These are phyloP conservation scores for Coemansia sp. DNA, from an alignment of 192 early-diverging fungal species.

Conservation along the genomic window DNA sequence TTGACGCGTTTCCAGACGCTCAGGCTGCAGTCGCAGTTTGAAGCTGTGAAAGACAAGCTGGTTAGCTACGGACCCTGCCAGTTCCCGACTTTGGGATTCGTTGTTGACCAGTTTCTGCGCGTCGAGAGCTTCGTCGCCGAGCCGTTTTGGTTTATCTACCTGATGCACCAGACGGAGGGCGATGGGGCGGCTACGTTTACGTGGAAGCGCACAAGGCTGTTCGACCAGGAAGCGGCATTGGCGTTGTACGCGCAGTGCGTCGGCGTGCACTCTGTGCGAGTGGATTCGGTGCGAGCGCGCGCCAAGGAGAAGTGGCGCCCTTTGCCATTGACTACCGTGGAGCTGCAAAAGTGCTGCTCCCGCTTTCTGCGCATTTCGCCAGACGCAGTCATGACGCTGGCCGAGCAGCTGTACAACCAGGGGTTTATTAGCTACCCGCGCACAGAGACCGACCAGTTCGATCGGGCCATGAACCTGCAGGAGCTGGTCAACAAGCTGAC, in stretches of 20 bases:
- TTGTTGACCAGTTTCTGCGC: slow-evolving; percentile 81
- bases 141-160: slow-evolving; percentile 83
- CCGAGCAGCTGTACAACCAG: slow-evolving; percentile 82
- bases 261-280: slow-evolving; percentile 54
- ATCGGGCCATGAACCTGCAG: slow-evolving; percentile 66
- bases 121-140: slow-evolving; percentile 83
- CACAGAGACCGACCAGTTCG: slow-evolving; percentile 94
- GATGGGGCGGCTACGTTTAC: slow-evolving; percentile 58
- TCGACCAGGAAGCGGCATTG: slow-evolving; percentile 69
- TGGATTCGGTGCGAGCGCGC: slow-evolving; percentile 59
- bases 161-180: slow-evolving; percentile 54
- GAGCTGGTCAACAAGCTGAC: slow-evolving; percentile 64
- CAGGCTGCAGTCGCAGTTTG: slow-evolving; percentile 57
- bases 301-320: slow-evolving; percentile 87
- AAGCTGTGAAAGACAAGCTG: slow-evolving; percentile 56
- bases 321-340: slow-evolving; percentile 89
- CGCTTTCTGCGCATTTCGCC: slow-evolving; percentile 69
- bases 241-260: slow-evolving; percentile 77
- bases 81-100: slow-evolving; percentile 94
- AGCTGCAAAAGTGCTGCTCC: slow-evolving; percentile 83
- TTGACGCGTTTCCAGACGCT: slow-evolving; percentile 93
- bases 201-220: slow-evolving; percentile 74
- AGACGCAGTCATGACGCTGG: slow-evolving; percentile 77
- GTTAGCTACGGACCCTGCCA: slow-evolving; percentile 95
- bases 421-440: slow-evolving; percentile 95